phyloP scores from a whole-genome alignment of 2,329 filamentous ascomycete species.

The Aureobasidium zeae region DNA sequence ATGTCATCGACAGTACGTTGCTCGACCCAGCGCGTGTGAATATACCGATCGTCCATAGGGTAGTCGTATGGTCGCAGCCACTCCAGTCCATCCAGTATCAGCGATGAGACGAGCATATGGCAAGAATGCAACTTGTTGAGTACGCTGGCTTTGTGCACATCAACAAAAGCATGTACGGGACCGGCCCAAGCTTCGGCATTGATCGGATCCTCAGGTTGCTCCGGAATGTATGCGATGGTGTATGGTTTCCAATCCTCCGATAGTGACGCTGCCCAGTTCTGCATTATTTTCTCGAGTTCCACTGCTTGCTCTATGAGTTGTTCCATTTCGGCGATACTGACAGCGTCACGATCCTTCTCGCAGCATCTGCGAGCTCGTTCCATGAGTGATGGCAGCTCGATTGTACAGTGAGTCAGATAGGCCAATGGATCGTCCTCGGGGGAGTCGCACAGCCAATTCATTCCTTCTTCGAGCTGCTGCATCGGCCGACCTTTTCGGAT shows the following conservation, averaged over 20 bases:
- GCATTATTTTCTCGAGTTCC: slow-evolving; percentile 6
- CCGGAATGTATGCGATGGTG: slow-evolving; percentile 8
- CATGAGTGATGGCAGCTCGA: slow-evolving; percentile 8
- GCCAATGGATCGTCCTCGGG: slow-evolving; percentile 4
- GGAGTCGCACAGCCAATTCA: slow-evolving; percentile 10
- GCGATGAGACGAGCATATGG: slow-evolving; percentile 1
- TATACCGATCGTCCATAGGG: slow-evolving; percentile 9
- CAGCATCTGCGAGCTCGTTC: neutral
- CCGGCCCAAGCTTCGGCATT: slow-evolving; percentile 12
- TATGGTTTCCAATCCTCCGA: slow-evolving; percentile 8
- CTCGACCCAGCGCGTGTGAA: slow-evolving; percentile 10
- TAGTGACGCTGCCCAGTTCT: slow-evolving; percentile 7
- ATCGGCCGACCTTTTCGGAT: slow-evolving; percentile 11
- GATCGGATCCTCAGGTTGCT: neutral
- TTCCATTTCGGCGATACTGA: slow-evolving; percentile 9
- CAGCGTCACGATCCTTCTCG: neutral
- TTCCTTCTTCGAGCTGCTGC: slow-evolving; percentile 1
- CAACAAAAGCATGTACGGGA: slow-evolving; percentile 4
- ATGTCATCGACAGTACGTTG: slow-evolving; percentile 14
- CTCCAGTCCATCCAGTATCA: slow-evolving; percentile 2
- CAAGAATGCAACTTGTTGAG: slow-evolving; percentile 11
- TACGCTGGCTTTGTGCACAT: slow-evolving; percentile 8
- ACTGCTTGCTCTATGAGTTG: slow-evolving; percentile 5
- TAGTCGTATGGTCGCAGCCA: slow-evolving; percentile 12
- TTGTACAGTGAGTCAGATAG: slow-evolving; percentile 9